Percentiles rank a stretch among this genome's conserved stretches.
Conservation (phyloP, 2,329 filamentous ascomycete genomes). For the Fusarium papillatum region DNA sequence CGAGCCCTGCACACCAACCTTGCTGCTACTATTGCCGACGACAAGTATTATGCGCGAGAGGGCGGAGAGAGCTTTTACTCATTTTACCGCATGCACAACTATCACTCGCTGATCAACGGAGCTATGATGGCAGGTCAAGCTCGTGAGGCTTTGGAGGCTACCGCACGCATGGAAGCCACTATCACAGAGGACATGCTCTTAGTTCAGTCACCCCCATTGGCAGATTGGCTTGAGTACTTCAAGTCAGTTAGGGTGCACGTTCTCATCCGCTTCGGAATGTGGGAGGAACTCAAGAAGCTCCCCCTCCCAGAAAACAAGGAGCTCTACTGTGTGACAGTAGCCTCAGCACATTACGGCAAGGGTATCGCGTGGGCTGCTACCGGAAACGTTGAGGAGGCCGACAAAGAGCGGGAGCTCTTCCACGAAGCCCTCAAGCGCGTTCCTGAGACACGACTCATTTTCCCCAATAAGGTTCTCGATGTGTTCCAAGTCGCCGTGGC, state of each 20-base stretch:
- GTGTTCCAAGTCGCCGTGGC: conserved; percentile 60
- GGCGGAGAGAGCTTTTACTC: conserved; percentile 81
- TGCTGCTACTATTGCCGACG: conserved; percentile 75
- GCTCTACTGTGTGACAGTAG: conserved; percentile 78
- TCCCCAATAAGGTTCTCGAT: conserved; percentile 49
- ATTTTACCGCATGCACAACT: conserved; percentile 81
- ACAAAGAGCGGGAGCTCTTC: conserved; percentile 65
- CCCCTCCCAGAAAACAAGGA: conserved; percentile 67
- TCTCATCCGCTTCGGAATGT: conserved; percentile 80
- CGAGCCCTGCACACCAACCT: conserved; percentile 77
- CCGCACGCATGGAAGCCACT: conserved; percentile 68
- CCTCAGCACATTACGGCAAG: conserved; percentile 77
- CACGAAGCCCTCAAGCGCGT: conserved; percentile 64
- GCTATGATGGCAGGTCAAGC: conserved; percentile 83
- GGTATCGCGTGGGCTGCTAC: conserved; percentile 76
- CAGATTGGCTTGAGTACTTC: conserved; percentile 83
- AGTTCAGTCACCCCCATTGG: conserved; percentile 78
- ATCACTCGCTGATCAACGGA: conserved; percentile 81
- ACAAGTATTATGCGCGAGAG: conserved; percentile 70
- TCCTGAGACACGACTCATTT: conserved; percentile 67
- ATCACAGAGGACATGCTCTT: conserved; percentile 75
- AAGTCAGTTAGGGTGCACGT: conserved; percentile 77
- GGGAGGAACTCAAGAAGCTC: conserved; percentile 74
- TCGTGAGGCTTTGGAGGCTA: conserved; percentile 70
- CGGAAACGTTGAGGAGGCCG: conserved; percentile 67